phyloP scores from a whole-genome alignment of 345 rosid species.

The Gossypium herbaceum region DNA sequence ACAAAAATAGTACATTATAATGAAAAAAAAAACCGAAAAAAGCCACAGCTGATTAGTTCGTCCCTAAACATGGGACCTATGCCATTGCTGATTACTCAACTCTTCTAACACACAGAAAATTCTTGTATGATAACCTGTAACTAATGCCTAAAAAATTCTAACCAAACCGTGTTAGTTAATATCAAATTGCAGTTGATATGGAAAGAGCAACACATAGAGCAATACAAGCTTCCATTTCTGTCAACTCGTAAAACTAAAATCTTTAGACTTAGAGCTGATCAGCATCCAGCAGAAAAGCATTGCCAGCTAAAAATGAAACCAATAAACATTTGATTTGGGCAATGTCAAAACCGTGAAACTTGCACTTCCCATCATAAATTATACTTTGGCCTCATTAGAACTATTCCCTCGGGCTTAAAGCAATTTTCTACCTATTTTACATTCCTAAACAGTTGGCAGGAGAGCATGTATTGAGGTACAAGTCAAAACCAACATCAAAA shows the following conservation, averaged over 20 bases:
- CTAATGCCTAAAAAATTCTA: slow-evolving; percentile 2
- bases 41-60: neutral
- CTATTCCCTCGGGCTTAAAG: neutral
- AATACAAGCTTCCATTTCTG: neutral
- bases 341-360: neutral
- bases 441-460: neutral
- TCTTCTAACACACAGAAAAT: neutral
- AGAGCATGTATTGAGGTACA: neutral
- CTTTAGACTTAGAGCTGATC: neutral
- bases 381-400: neutral
- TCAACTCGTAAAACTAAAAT: neutral
- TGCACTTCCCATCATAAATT: neutral
- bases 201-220: neutral
- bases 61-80: neutral
- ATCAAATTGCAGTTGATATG: neutral
- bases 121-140: neutral
- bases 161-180: neutral
- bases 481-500: neutral
- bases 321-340: neutral
- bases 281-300: neutral
- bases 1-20: slow-evolving; percentile 16
- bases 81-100: neutral
- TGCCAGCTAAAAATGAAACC: neutral
- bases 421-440: neutral
- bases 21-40: neutral